Percentiles rank a stretch among this genome's conserved stretches.
phyloP scores from a whole-genome alignment of 2,329 filamentous ascomycete species.

The Talaromyces sp. region DNA sequence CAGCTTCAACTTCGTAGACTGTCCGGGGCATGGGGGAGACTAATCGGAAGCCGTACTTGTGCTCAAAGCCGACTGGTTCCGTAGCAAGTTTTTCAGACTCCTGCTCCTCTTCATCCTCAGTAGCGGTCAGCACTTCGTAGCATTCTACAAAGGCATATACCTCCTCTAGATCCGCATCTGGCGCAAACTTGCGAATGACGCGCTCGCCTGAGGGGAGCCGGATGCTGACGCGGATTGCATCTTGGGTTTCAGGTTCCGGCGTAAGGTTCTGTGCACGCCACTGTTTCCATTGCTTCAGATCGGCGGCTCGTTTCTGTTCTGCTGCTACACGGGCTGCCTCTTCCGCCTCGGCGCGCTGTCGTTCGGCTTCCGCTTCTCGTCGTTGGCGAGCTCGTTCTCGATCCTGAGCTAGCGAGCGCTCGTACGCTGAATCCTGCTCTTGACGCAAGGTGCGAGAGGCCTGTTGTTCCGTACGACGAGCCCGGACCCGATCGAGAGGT shows the following conservation, averaged over 20 bases:
- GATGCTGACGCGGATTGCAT: constrained; percentile 68
- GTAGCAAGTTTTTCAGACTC: constrained; percentile 24
- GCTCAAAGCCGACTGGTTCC: constrained; percentile 67
- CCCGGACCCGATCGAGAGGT: constrained; percentile 70
- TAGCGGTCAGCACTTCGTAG: constrained; percentile 60
- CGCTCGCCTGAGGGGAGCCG: constrained; percentile 65
- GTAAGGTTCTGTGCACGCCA: constrained; percentile 72
- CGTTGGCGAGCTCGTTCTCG: constrained; percentile 75
- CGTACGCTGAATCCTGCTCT: constrained; percentile 90
- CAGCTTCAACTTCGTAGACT: constrained; percentile 68
- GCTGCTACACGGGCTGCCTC: constrained; percentile 63
- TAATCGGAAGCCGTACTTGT: constrained; percentile 80
- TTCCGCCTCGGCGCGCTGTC: constrained; percentile 61
- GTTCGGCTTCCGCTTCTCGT: constrained; percentile 68
- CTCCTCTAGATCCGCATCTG: constrained; percentile 73
- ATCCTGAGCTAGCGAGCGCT: constrained; percentile 83
- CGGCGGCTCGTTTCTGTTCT: constrained; percentile 54
- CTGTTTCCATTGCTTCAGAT: constrained; percentile 67
- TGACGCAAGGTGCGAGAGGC: constrained; percentile 76
- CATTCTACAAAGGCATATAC: constrained; percentile 97
- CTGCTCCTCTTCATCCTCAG: constrained; percentile 29
- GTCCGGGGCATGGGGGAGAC: constrained; percentile 81
- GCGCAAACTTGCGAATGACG: constrained; percentile 71
- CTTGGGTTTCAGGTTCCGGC: constrained; percentile 67
- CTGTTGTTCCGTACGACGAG: constrained; percentile 74